Evolutionary conservation across 2,329 filamentous ascomycete genomes (phyloP).

Genomic region (Paraphoma sp.): DNA sequence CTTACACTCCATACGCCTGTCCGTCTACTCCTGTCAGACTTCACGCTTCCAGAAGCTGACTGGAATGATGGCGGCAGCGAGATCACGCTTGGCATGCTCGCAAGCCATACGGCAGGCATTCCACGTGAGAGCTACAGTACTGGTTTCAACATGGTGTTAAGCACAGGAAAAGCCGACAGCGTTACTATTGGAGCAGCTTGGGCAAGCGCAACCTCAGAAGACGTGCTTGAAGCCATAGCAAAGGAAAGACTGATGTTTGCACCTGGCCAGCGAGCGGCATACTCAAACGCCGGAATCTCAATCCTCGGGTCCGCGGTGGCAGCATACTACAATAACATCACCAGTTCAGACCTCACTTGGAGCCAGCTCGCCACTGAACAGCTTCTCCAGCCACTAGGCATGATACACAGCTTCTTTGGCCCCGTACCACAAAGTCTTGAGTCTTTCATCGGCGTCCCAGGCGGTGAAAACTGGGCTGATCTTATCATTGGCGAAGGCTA

Average conservation of each 20-base stretch:
- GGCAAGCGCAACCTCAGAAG: constrained; percentile 25
- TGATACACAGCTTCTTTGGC: constrained; percentile 37
- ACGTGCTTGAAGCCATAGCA: constrained; percentile 24
- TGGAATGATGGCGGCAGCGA: constrained; percentile 41
- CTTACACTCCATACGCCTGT: constrained; percentile 33
- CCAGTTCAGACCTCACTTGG: constrained; percentile 23
- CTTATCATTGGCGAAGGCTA: constrained; percentile 36
- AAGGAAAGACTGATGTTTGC: constrained; percentile 36
- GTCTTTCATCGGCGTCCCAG: constrained; percentile 29
- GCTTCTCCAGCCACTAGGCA: constrained; percentile 30
- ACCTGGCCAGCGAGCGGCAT: constrained; percentile 36
- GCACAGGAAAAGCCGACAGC: constrained; percentile 29
- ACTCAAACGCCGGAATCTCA: constrained; percentile 38
- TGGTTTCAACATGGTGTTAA: constrained; percentile 35
- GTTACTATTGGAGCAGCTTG: constrained; percentile 34
- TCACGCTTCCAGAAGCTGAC: constrained; percentile 28
- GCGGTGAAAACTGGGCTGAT: constrained; percentile 35
- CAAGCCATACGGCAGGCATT: constrained; percentile 38
- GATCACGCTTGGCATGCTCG: constrained; percentile 41
- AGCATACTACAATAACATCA: constrained; percentile 31
- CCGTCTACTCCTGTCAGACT: constrained; percentile 26
- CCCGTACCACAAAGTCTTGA: constrained; percentile 24
- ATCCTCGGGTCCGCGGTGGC: constrained; percentile 36
- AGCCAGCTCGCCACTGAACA: constrained; percentile 25
- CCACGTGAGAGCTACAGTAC: constrained; percentile 40